Evolutionary conservation across 2,329 filamentous ascomycete genomes (phyloP), one percentile per base, ranked within the genome.

Genomic region (Aurifilum marmelostoma): DNA sequence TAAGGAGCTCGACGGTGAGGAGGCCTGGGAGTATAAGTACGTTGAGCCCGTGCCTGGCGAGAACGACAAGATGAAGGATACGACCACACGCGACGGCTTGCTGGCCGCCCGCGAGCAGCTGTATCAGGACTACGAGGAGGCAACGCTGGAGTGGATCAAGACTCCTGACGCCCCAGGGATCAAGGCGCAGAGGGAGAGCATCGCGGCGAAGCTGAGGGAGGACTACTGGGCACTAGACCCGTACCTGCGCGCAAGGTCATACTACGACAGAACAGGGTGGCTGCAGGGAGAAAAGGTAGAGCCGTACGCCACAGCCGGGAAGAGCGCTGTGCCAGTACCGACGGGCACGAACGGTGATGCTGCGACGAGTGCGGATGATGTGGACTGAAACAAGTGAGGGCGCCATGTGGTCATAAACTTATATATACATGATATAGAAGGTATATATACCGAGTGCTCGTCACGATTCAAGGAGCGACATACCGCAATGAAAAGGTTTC

Each of bases 211-310:
- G 71, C 77, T 98, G 74, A 85, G 85, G 71, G 84, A 86, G 62
- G 92, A 92, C 74, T 99, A 98, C 81, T 99, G 96, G 95, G 85
- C 86, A 52, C 79, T 97, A 65, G 96, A 99, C 80, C 93, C 93
- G 0, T 97, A 95, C 78, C 78, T 98, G 39, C 85, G 96, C 52
- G 93, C 94, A 16, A 86, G 91, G 75, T 92, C 90, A n/a, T 80
- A 93, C 71, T 97, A 97, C 75, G 96, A 99, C 78, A 88, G 96
- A 70, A 86, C 85, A 16, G 92, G 94, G 0, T 82, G 96, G 70
- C 84, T 98, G 60, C 82, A 87, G 70, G 88, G 84, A 14, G 94
- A 94, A 1, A 85, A 85, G 75, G 80, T 95, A 58, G 82, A 92
- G 47, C 94, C 92, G 79, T 96, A 97, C 75, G 79, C 83, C 43